Conservation (phyloP, 768 basidiomycete genomes). For the Suillus americanus region DNA sequence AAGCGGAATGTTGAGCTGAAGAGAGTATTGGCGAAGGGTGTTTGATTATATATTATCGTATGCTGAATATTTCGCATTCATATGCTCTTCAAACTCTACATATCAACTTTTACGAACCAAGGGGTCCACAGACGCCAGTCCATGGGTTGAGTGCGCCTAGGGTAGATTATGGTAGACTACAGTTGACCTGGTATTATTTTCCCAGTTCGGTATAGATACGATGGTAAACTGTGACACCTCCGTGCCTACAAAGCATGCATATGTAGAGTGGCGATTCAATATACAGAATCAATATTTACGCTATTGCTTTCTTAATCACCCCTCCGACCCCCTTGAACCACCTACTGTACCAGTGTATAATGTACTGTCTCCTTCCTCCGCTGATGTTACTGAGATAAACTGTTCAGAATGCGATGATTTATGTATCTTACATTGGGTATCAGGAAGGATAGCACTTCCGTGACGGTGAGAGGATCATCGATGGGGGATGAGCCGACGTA, state of each 20-base stretch:
- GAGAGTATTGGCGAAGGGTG: slow-evolving; percentile 47
- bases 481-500: not conserved
- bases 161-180: too few relatives aligned
- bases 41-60: slow-evolving; percentile 16
- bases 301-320: not conserved
- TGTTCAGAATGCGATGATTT: not conserved
- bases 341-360: too few relatives aligned
- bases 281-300: not conserved
- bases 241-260: too few relatives aligned
- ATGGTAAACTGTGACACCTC: too few relatives aligned
- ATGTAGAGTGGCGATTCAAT: not conserved
- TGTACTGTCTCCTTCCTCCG: not conserved
- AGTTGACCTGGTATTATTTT: not conserved
- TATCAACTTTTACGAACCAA: not conserved
- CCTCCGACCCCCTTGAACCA: too few relatives aligned
- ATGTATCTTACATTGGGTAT: not conserved
- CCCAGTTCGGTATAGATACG: too few relatives aligned
- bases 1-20: slow-evolving; percentile 68
- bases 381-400: not conserved
- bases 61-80: not conserved
- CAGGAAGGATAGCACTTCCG: not conserved
- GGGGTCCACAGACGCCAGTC: not conserved
- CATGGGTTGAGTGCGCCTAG: not conserved
- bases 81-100: not conserved
- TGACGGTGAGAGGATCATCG: not conserved